Evolutionary conservation across 257 asterid species (phyloP), one percentile per base, ranked within the genome.

Genomic region (Osmanthus fragrans): DNA sequence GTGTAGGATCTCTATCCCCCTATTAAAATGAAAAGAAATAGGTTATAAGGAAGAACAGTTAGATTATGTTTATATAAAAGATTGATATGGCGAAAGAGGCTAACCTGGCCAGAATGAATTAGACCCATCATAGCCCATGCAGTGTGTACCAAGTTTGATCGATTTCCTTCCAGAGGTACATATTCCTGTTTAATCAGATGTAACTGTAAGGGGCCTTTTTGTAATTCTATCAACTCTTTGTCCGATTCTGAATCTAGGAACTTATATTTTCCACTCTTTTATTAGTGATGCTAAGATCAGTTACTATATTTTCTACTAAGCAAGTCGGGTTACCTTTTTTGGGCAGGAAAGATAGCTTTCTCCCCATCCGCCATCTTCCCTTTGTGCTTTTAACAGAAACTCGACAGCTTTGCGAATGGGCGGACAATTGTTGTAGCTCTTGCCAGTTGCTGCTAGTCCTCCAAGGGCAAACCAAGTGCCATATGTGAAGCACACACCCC

Each of bases 281-380:
- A 11, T 39, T 39, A 39, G 13, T 9, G 45, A 3, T 39, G 45
- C 45, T 39, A 39, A 39, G 45, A 39, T 39, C 13, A 39, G 45
- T 39, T 39, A 39, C 45, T 9, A 39, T 39, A 39, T 39, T 39
- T 37, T 39, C 45, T 39, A 9, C 45, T 9, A 39, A 39, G 51
- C 19, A 13, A 3, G 18, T 13, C 0, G 5, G 70, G 25, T 7
- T 0, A 90, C 92, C 93, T 86, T 89, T 15, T 74, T 84, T 39
- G 87, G 40, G 82, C 83, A 63, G 0, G 96, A 90, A 54, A 85
- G 89, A 23, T 87, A 83, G 65, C 92, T 90, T 71, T 90, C 96
- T 7, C 96, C 90, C 96, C 96, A 90, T 27, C 93, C 93, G 65
- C 92, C 93, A 80, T 85, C 90, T 1, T 74, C 34, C 9, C 85